Conservation (phyloP, 2,329 filamentous ascomycete species). For the Hypoxylon sp. region DNA sequence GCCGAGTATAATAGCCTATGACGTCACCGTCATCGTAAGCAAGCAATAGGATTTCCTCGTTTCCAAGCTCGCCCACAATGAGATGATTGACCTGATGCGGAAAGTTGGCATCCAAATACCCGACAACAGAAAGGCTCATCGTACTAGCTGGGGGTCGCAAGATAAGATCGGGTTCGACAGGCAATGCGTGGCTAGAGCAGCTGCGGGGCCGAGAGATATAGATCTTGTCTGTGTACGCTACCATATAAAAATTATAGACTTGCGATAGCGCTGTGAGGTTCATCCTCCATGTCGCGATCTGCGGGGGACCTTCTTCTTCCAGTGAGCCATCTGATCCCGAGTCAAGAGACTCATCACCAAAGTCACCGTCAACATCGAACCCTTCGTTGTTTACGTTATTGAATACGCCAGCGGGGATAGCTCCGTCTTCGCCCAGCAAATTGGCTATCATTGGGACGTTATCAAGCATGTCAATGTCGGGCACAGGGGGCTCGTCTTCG, state of each 20-base stretch:
- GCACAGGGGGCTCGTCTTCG: conserved; percentile 6
- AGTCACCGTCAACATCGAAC: conserved; percentile 10
- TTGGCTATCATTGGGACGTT: background rate
- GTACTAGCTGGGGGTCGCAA: conserved; percentile 60
- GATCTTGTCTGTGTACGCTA: conserved; percentile 68
- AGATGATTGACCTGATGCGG: conserved; percentile 78
- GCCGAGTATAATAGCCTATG: conserved; percentile 74
- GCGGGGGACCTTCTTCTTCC: conserved; percentile 41
- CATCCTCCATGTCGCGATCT: conserved; percentile 59
- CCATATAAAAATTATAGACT: conserved; percentile 72
- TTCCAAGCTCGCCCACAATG: conserved; percentile 75
- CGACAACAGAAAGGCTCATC: conserved; percentile 58
- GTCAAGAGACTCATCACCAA: conserved; percentile 8
- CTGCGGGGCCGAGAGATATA: conserved; percentile 68
- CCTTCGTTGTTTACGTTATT: background rate
- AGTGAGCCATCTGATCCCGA: conserved; percentile 15
- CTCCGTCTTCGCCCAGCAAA: background rate
- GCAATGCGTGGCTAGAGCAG: conserved; percentile 62
- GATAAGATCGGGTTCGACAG: conserved; percentile 63
- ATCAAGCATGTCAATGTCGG: background rate
- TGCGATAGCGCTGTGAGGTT: conserved; percentile 72
- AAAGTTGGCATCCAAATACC: conserved; percentile 64
- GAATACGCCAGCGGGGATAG: background rate
- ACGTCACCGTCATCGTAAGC: conserved; percentile 83
- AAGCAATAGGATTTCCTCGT: conserved; percentile 76